Evolutionary conservation across 1,284 basidiomycete genomes (phyloP), one percentile per base, ranked within the genome.

Genomic region (Cutaneotrichosporon sp.): DNA sequence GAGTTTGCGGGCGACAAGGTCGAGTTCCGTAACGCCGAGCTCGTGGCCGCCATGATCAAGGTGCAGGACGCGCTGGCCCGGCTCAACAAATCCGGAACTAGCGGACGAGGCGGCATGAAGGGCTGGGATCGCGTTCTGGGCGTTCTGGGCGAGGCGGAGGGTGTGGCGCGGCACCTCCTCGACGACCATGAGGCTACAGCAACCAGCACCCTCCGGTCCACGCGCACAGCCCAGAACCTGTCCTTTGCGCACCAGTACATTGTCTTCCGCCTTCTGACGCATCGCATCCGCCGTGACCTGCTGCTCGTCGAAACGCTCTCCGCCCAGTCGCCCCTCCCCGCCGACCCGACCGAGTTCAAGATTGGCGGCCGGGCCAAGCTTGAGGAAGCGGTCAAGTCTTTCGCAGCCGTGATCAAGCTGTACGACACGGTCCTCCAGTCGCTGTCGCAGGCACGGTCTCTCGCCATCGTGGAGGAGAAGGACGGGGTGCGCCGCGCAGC

Each of bases 11-110:
- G 83, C 10, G 81, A 87, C 62, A 81, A 83, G 3, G 83, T 97
- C 8, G 90, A 91, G 16, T 81, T 97, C 42, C 82, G 92, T 50
- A 91, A 87, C 63, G 89, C 91, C 0, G 92, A 98, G 75, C 77
- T 98, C 46, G 90, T 97, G 46, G 88, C 88, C 64, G 88, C 88
- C 17, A 78, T 97, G 56, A 74, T 90, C 54, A 86, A 83, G 62
- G 87, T 94, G 4, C 88, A 92, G 65, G 82, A 85, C 12, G 89
- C 87, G 3, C 82, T 92, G 63, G 67, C 60, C n/a, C 69, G 59
- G 32, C 60, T 79, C 33, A 48, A 60, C 33, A 67, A 65, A 54
- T 52, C 80, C 77, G 61, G 71, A 85, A 37, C 35, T 10, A 32
- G 16, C 16, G 62, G 66, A 22, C 61, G 56, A 25, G 65, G 67